phyloP scores from a whole-genome alignment of 176 grass and related monocot genomes.

The Themeda triandra region DNA sequence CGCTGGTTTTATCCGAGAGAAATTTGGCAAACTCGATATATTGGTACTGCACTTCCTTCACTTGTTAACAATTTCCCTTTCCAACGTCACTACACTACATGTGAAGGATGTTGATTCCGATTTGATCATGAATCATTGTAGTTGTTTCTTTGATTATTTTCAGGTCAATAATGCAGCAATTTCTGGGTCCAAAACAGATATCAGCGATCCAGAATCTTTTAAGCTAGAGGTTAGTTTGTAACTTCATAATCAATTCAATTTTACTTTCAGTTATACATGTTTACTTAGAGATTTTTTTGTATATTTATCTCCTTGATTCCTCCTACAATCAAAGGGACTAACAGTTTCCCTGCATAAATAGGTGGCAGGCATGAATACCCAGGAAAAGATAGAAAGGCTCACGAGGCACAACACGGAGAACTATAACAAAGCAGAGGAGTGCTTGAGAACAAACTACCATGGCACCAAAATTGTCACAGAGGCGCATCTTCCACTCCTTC shows the following conservation, averaged over 20 bases:
- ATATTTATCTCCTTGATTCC: not conserved
- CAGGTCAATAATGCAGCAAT: constrained; percentile 44
- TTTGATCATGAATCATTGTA: not conserved
- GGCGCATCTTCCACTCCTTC: constrained; percentile 45
- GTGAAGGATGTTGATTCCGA: not conserved
- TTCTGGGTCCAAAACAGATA: not conserved
- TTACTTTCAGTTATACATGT: too few relatives aligned
- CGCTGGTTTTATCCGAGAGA: constrained; percentile 28
- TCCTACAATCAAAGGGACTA: not conserved
- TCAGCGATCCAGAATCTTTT: not conserved
- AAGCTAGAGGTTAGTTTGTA: constrained; percentile 1
- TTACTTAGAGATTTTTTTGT: too few relatives aligned
- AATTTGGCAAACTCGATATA: constrained; percentile 52
- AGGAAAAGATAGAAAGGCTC: constrained; percentile 15
- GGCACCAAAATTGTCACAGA: constrained; percentile 49
- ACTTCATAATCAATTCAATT: not conserved
- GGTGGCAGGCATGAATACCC: not conserved
- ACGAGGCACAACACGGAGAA: constrained; percentile 4
- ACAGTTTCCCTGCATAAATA: constrained; percentile 7
- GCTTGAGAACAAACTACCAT: constrained; percentile 55
- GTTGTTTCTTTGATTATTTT: not conserved
- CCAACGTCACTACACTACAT: not conserved
- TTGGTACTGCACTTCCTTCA: constrained; percentile 1
- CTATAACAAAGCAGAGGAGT: constrained; percentile 44
- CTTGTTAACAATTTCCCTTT: not conserved